Evolutionary conservation across 2,329 filamentous ascomycete species (phyloP), one percentile per base, ranked within the genome.

Genomic region (Aschersonia sp.): DNA sequence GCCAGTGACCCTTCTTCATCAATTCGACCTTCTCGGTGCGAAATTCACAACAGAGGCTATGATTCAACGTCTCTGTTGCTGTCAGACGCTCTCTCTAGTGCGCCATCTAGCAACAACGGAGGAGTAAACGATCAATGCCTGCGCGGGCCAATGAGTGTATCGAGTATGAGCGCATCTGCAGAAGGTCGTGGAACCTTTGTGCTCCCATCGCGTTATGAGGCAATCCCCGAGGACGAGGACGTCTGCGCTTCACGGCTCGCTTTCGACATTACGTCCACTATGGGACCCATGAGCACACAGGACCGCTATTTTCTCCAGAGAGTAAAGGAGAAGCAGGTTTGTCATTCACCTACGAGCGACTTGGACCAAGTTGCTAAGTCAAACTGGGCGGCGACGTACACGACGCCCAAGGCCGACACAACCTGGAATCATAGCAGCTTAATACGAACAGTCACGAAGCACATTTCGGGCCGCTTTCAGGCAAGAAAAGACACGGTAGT

Each of bases 321-420:
- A 62, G 2, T 75, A 10, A 72, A 75, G 54, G 63, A 68, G 41
- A 69, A 76, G 51, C 78, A 81, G 55, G 71, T 75, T 2, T 67
- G 62, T 5, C 77, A 77, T 2, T 67, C 64, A 38, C 60, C 82
- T 30, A 80, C 76, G 0, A 74, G 76, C n/a, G 78, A 78, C 0
- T 55, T 82, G 9, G 78, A 78, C 2, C 61, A 64, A 35, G 78
- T 78, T 2, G 72, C 75, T 51, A 66, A 59, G 30, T 67, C 75
- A 0, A 66, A 71, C 30, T 61, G 66, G 3, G 70, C 59, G 2
- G 62, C 82, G 20, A 70, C 61, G 29, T 70, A 72, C 53, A 67
- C 67, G 0, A 71, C 78, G n/a, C 63, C 81, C 31, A 54, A 76
- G 12, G 63, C 70, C 2, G 55, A 59, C 3, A 60, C 61, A 1